A percentile compares a stretch with the other conserved stretches of the same genome.
These are phyloP conservation scores for Mallotus nudiflorus DNA, from an alignment of 345 rosid species.

Conservation along the genomic window DNA sequence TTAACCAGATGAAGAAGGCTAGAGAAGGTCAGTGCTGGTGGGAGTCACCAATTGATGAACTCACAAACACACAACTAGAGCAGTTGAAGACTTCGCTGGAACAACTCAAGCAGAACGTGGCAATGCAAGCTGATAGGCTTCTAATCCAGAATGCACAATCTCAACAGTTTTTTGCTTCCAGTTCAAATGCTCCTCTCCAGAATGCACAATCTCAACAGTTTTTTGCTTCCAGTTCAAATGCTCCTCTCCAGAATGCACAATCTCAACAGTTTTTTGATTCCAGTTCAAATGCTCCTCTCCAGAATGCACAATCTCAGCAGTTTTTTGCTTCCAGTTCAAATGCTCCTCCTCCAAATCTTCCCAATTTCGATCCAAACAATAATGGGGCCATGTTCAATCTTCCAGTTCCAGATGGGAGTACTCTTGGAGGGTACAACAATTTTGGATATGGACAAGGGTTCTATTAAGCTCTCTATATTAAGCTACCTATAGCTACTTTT, in stretches of 20 bases:
- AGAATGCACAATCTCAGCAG: background rate
- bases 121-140: constrained; percentile 10
- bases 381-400: no score
- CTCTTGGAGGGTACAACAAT: constrained; percentile 9
- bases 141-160: background rate
- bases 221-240: constrained; percentile 19
- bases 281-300: constrained; percentile 21
- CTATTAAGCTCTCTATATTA: constrained; percentile 6
- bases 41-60: constrained; percentile 20
- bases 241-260: constrained; percentile 2
- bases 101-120: constrained; percentile 14
- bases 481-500: no score
- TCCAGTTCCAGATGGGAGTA: background rate
- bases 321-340: constrained; percentile 17
- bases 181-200: constrained; percentile 22
- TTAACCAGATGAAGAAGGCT: constrained; percentile 4
- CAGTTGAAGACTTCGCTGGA: constrained; percentile 8
- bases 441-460: constrained; percentile 19
- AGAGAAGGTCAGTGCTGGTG: constrained; percentile 15
- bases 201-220: background rate
- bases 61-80: constrained; percentile 10
- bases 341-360: constrained; percentile 6
- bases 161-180: constrained; percentile 5
- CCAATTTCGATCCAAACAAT: constrained; percentile 19
- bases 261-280: constrained; percentile 5